phyloP scores from a whole-genome alignment of 2,329 filamentous ascomycete genomes.

The Furcasterigmium furcatum region DNA sequence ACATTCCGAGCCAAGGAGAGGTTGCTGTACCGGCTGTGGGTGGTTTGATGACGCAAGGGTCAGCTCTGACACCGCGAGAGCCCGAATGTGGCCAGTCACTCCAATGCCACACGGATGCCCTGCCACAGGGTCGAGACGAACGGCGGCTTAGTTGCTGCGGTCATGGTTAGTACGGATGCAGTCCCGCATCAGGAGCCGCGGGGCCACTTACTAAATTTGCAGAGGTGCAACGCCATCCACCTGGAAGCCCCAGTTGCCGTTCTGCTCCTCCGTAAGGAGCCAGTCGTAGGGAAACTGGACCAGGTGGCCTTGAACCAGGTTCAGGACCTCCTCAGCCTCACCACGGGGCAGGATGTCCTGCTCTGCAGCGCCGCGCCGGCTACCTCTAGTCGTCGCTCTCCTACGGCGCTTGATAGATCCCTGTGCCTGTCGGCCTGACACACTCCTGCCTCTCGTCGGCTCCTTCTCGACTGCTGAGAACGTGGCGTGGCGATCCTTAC shows the following conservation, averaged over 20 bases:
- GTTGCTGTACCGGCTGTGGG: too few relatives aligned
- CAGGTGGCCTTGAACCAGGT: conserved; percentile 80
- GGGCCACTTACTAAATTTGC: conserved; percentile 82
- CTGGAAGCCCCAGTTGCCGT: conserved; percentile 94
- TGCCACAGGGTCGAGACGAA: neutral
- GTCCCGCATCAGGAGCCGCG: neutral
- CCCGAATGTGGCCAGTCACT: neutral
- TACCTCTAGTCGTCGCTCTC: conserved; percentile 68
- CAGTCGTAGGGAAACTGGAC: conserved; percentile 96
- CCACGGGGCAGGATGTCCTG: conserved; percentile 75
- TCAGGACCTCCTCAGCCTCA: conserved; percentile 79
- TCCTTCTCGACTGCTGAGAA: conserved; percentile 53
- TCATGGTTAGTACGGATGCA: conserved; percentile 19
- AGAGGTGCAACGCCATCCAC: conserved; percentile 94
- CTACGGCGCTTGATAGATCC: conserved; percentile 60
- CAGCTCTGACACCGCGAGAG: too few relatives aligned
- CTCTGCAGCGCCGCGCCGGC: conserved; percentile 58
- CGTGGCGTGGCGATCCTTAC: conserved; percentile 49
- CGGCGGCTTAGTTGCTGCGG: conserved; percentile 24
- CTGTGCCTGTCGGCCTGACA: conserved; percentile 24
- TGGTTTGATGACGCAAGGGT: too few relatives aligned
- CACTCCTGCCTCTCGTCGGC: conserved; percentile 28
- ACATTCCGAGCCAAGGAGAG: too few relatives aligned
- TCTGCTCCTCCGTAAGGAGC: conserved; percentile 85
- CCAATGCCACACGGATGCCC: neutral